Evolutionary conservation across 129 eudicot species (phyloP).

Genomic region (Tagetes erecta): DNA sequence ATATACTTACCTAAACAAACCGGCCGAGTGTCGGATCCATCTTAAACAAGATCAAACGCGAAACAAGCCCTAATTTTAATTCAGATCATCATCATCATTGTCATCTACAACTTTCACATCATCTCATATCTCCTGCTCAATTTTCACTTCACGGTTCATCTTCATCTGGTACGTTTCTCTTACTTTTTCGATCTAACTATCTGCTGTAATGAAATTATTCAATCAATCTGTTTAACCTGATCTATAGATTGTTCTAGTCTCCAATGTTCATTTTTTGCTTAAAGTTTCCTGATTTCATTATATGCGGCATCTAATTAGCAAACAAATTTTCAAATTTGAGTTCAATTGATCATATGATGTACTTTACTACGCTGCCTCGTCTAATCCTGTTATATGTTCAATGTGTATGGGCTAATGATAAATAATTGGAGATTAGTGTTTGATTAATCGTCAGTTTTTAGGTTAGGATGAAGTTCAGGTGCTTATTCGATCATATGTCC

Average conservation of each 20-base stretch:
- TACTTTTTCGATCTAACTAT: not conserved
- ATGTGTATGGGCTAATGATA: not conserved
- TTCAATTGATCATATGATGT: slow-evolving; percentile 19
- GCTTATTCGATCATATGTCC: not conserved
- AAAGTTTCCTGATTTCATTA: not conserved
- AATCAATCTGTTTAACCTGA: not conserved
- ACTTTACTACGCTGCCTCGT: not conserved
- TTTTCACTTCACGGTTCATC: slow-evolving; percentile 13
- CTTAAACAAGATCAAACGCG: slow-evolving; percentile 16
- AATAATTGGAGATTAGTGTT: not conserved
- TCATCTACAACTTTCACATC: slow-evolving; percentile 12
- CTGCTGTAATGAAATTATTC: not conserved
- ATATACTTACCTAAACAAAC: not conserved
- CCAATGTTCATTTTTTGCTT: not conserved
- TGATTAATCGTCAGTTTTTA: not conserved
- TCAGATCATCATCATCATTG: not conserved
- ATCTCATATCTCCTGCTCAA: not conserved
- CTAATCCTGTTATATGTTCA: slow-evolving; percentile 1
- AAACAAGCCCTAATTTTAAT: slow-evolving; percentile 29
- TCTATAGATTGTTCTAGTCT: slow-evolving; percentile 17
- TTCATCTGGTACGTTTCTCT: slow-evolving; percentile 24
- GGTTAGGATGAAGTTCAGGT: not conserved
- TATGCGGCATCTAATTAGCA: not conserved
- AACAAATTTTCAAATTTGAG: slow-evolving; percentile 8
- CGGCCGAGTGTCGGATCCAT: not conserved